A percentile compares a stretch with the other conserved stretches of the same genome.
These are phyloP conservation scores for Seiridium unicorne DNA, from an alignment of 2,329 filamentous ascomycete species.

Conservation along the genomic window DNA sequence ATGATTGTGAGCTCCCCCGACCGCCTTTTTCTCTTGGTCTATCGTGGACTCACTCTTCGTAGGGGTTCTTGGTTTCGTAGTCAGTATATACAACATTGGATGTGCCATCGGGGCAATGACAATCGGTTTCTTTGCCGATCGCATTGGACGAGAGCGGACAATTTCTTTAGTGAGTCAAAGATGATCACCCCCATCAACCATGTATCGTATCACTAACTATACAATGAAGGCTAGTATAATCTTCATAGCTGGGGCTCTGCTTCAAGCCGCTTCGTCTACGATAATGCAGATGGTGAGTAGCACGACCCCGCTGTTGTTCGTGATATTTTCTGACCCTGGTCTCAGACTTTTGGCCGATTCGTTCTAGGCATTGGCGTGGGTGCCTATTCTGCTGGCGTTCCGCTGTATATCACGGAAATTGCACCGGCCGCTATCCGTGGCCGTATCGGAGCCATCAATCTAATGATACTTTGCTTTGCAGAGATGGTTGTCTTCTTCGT, in stretches of 20 bases:
- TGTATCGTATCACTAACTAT: background rate
- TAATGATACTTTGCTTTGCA: conserved; percentile 29
- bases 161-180: conserved; percentile 17
- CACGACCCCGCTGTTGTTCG: background rate
- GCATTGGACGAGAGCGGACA: conserved; percentile 25
- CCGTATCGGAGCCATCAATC: conserved; percentile 25
- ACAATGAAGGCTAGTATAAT: conserved; percentile 15
- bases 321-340: background rate
- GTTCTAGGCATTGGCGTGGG: conserved; percentile 27
- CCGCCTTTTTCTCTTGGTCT: background rate
- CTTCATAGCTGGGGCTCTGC: conserved; percentile 23
- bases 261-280: conserved; percentile 21
- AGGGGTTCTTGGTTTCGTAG: conserved; percentile 26
- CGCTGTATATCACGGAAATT: conserved; percentile 29
- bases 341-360: conserved; percentile 21
- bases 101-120: conserved; percentile 27
- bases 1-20: conserved; percentile 17
- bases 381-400: conserved; percentile 27
- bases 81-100: conserved; percentile 30
- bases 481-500: conserved; percentile 30
- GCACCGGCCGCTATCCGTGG: conserved; percentile 25
- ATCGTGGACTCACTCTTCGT: background rate
- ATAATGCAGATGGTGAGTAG: conserved; percentile 22
- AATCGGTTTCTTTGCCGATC: conserved; percentile 24
- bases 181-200: background rate